Evolutionary conservation across 176 grass and related monocot genomes (phyloP), one percentile per base, ranked within the genome.

Genomic region (Carex scoparia): DNA sequence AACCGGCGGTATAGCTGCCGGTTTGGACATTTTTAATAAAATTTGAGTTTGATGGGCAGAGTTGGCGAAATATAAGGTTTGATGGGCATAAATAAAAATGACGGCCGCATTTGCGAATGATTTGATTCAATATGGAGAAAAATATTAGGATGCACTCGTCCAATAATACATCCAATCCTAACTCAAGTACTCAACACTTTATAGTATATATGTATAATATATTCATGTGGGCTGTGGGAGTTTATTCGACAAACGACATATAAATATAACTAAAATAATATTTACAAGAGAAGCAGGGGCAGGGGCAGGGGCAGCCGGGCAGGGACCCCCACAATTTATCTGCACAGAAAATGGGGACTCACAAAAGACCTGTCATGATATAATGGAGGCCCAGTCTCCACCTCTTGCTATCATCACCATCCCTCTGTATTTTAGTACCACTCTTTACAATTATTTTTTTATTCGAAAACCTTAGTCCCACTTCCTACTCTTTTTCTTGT

Each of bases 381-480:
- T 53, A 18, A 30, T 60, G 2, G 8, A 9, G 61, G 58, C 55
- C 81, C 13, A 83, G 62, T 35, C 40, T 67, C 57, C 79, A 82
- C 57, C 61, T 61, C 79, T 65, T 82, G 79, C 18, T 48, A 65
- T 82, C 61, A 82, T 82, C 42, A 65, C 61, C 58, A 82, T 81
- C 63, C 23, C 37, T 83, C 61, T 67, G 42, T 67, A 69, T 67
- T 67, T 83, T 35, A 33, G 51, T 35, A 10, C 73, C 27, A 83
- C 46, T 51, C 10, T 40, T 51, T 10, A 28, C 3, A 32, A 55
- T 68, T 68, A 14, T 81, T 81, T 42, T 14, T 64, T 18, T 40
- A 40, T 40, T n/a, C 19, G 48, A 11, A 48, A 42, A 44, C 32
- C 2, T 0, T 37, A 64, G 40, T 80, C 32, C 56, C 79, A 81